Evolutionary conservation across 768 basidiomycete genomes (phyloP), one percentile per base, ranked within the genome.

Genomic region (Tylopilus sp.): DNA sequence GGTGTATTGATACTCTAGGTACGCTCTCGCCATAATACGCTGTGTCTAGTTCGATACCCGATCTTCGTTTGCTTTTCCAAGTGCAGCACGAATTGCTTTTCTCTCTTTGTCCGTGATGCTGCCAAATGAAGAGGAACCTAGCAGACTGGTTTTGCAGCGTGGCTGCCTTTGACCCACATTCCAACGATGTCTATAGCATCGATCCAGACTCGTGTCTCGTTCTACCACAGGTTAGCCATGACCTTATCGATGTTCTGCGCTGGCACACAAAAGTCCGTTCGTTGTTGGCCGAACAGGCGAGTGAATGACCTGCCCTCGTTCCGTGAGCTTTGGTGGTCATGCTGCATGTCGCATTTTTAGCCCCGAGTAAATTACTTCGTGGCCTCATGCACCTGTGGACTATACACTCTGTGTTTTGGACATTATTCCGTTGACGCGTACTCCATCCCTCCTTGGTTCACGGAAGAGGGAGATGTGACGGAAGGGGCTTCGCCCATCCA

Each of bases 391-490:
- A 68, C 81, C 38, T 68, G 79, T 38, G 79, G 76, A 2, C 66
- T 71, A 0, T 76, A 78, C 51, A 57, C 83, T n/a, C 64, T 84
- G 6, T 70, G 77, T 26, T 73, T 83, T 59, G 78, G 75, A 48
- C 64, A 70, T 0, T 73, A 73, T 4, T 75, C 79, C 1, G 52
- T 84, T 33, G 79, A 83, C 41, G 62, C 81, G 2, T 73, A 20
- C 41, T 63, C 40, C 38, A 53, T 44, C 23, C 57, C 51, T 23
- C 44, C 39, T n/a, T 40, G 28, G 57, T 21, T 44, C 35, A 9
- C 45, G 21, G 65, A 45, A 39, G 20, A 18, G 2, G n/a, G 40
- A 40, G 17, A 2, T 7, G 38, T 30, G 23, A 20, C 25, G 51
- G 39, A 40, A 30, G 17, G 2, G 41, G 39, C 40, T 38, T 40